Evolutionary conservation across 2,329 filamentous ascomycete genomes (phyloP), one percentile per base, ranked within the genome.

Genomic region (Hypocrella siamensis): DNA sequence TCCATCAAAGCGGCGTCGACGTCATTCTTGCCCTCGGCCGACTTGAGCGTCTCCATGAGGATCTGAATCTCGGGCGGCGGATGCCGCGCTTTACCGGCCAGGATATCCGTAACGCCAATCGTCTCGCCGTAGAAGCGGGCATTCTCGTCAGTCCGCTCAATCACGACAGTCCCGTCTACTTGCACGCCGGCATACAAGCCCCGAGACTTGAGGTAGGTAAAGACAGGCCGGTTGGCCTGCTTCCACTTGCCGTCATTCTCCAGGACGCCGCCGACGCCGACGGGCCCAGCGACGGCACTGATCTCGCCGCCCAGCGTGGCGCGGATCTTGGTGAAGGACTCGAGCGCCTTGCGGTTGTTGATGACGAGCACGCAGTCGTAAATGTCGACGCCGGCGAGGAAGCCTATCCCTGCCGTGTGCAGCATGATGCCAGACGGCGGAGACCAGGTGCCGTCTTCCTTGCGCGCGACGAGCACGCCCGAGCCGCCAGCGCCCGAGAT

Each of bases 311-410:
- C 86, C 3, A 96, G 60, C 0, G 81, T 90, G 34, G 84, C 75
- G 32, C 79, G 72, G 4, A 86, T 61, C 35, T 75, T 77, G 24
- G 81, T 84, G 49, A 94, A 92, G 1, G 80, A 74, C 42, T 93
- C 80, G 29, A 96, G 61, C 6, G 85, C 84, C 35, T 81, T 69
- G 28, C 80, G 73, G 28, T 80, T 85, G 58, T 93, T 94, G 49
- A 94, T 86, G 22, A 94, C 80, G 7, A 94, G 69, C 11, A 96
- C 80, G 47, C 86, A 93, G 53, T 96, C 88, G 61, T 94, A 96
- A 21, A 94, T 85, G 49, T 96, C 88, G 26, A 93, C 79, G 3
- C 86, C 88, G 5, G 86, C 77, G 32, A 93, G 69, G 48, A 96
- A 94, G 21, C 85, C 88, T 19, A 94, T 66, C 1, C 80, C 83